Evolutionary conservation across 2,329 filamentous ascomycete genomes (phyloP).

Genomic region (Rhynchosporium secalis): DNA sequence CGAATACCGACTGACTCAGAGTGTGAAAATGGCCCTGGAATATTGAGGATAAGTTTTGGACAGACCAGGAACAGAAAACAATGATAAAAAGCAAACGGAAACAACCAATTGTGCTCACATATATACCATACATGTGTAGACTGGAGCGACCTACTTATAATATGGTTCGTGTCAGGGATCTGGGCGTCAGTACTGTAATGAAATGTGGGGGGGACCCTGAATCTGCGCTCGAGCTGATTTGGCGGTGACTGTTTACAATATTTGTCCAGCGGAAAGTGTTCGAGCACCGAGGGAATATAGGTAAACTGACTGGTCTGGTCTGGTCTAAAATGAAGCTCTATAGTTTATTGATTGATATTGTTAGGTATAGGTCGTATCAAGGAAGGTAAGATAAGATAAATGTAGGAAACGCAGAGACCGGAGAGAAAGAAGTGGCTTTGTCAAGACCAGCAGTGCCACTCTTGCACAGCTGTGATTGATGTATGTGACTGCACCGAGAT

Average conservation of each 20-base stretch:
- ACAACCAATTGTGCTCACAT: not conserved
- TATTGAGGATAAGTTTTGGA: not conserved
- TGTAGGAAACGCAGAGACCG: too few relatives aligned
- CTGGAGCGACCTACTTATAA: not conserved
- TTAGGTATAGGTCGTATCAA: not conserved
- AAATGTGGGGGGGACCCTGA: conserved; percentile 1
- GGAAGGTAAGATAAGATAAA: not conserved
- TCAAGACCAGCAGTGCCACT: not conserved
- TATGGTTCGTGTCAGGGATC: conserved; percentile 2
- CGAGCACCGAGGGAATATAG: not conserved
- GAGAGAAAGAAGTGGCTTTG: too few relatives aligned
- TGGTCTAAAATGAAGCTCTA: not conserved
- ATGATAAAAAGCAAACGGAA: not conserved
- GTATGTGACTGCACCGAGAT: not conserved
- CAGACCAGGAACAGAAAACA: not conserved
- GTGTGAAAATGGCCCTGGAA: not conserved
- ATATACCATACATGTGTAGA: not conserved
- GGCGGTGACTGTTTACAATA: conserved; percentile 9
- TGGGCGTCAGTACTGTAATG: not conserved
- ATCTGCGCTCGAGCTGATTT: not conserved
- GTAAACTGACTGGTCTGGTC: not conserved
- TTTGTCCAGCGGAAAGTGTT: not conserved
- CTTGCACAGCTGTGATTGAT: not conserved
- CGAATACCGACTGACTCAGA: not conserved
- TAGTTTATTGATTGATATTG: not conserved